Conservation (phyloP, 108 stramenopile species). For the Fistulifera solaris region DNA sequence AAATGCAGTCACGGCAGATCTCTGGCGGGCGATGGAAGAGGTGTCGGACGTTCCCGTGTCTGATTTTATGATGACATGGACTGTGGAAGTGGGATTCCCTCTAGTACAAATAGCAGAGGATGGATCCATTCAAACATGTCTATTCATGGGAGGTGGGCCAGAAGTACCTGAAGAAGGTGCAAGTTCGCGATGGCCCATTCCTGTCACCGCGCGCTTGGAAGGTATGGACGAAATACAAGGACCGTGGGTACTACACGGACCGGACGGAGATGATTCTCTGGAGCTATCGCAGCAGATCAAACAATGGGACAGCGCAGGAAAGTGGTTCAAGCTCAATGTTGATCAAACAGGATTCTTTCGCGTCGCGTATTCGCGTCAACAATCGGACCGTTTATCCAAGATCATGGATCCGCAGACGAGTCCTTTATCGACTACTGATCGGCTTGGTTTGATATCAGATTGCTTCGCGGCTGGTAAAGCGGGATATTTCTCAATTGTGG, state of each 20-base stretch:
- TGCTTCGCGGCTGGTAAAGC: conserved; percentile 1
- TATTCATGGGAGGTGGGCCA: background rate
- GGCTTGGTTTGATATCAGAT: background rate
- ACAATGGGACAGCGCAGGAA: conserved; percentile 2
- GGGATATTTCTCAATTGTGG: conserved; percentile 10
- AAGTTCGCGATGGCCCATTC: conserved; percentile 9
- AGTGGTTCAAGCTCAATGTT: conserved; percentile 14
- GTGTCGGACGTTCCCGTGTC: conserved; percentile 24
- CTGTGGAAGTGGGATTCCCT: conserved; percentile 39
- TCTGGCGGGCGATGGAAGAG: conserved; percentile 47
- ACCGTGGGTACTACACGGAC: conserved; percentile 10
- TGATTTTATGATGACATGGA: conserved; percentile 25
- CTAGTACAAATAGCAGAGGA: conserved; percentile 25
- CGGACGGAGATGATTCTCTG: conserved; percentile 1
- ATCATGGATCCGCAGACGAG: background rate
- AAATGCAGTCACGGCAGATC: conserved; percentile 21
- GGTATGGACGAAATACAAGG: conserved; percentile 5
- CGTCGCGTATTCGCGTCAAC: background rate
- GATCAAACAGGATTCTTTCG: conserved; percentile 11
- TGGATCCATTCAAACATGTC: conserved; percentile 7
- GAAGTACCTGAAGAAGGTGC: background rate
- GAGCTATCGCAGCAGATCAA: background rate
- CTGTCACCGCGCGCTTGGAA: conserved; percentile 14
- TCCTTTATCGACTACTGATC: background rate
- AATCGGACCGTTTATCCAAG: too few species aligned